These are phyloP conservation scores for Plasmodium malariae DNA, from an alignment of 169 alveolate species.

Conservation along the genomic window DNA sequence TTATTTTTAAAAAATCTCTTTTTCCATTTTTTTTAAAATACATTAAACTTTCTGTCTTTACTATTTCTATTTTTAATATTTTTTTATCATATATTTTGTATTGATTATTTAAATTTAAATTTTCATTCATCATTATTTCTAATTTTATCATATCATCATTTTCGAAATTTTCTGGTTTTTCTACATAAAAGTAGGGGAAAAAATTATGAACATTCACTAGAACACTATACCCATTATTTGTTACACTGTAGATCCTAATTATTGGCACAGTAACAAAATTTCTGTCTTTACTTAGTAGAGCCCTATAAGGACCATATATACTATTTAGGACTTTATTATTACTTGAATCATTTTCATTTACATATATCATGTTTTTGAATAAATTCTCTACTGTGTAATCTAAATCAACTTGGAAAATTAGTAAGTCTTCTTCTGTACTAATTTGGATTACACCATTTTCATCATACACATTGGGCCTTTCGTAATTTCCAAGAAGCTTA, in stretches of 20 bases:
- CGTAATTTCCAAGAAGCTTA: conserved; percentile 17
- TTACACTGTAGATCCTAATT: conserved; percentile 81
- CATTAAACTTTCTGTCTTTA: conserved; percentile 85
- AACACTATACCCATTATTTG: conserved; percentile 79
- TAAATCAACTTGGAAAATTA: conserved; percentile 45
- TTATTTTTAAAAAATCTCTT: conserved; percentile 86
- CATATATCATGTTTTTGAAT: conserved; percentile 34
- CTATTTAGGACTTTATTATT: not conserved
- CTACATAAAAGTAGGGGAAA: conserved; percentile 84
- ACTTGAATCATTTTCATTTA: not conserved
- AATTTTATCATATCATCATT: conserved; percentile 77
- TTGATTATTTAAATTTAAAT: conserved; percentile 75
- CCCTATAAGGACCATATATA: conserved; percentile 15
- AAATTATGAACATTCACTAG: conserved; percentile 80
- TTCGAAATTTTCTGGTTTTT: conserved; percentile 79
- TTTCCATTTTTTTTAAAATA: conserved; percentile 79
- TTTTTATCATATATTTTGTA: conserved; percentile 81
- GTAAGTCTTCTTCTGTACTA: conserved; percentile 18
- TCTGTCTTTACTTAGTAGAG: conserved; percentile 20
- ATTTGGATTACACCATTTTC: not conserved
- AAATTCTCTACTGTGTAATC: conserved; percentile 66
- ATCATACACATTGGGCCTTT: conserved; percentile 56
- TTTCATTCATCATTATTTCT: conserved; percentile 76
- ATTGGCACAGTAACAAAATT: conserved; percentile 65
- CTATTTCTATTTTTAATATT: conserved; percentile 81